These are phyloP conservation scores for Trichoderma koningiopsis DNA, from an alignment of 2,329 filamentous ascomycete species.

Conservation along the genomic window DNA sequence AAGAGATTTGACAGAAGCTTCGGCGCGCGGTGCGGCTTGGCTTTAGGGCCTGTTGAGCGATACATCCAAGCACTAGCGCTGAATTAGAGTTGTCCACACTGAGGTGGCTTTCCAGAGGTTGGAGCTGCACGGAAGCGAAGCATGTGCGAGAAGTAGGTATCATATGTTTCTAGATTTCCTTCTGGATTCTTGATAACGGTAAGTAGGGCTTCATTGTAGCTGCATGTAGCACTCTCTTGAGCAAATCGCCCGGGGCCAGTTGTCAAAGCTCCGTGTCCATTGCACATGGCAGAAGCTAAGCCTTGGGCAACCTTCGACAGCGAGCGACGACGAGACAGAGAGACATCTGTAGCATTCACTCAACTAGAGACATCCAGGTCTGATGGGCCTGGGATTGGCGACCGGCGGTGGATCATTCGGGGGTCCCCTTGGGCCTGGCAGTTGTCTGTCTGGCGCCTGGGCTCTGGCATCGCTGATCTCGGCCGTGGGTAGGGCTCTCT, in stretches of 20 bases:
- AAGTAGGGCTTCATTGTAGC: not conserved
- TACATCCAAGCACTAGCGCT: not conserved
- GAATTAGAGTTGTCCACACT: not conserved
- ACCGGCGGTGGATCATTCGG: conserved; percentile 7
- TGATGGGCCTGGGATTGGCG: not conserved
- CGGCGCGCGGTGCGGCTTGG: not conserved
- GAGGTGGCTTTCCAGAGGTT: not conserved
- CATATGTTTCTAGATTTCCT: not conserved
- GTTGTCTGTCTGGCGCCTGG: conserved; percentile 1
- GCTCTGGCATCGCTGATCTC: conserved; percentile 1
- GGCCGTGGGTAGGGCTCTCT: conserved; percentile 13
- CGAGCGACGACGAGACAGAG: not conserved
- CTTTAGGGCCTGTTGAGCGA: not conserved
- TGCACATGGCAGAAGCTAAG: not conserved
- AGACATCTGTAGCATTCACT: not conserved
- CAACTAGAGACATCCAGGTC: not conserved
- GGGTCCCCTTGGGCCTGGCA: conserved; percentile 7
- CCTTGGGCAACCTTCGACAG: not conserved
- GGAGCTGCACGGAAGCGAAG: not conserved
- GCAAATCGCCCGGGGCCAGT: not conserved
- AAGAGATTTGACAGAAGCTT: not conserved
- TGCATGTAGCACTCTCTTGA: not conserved
- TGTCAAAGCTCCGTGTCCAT: not conserved
- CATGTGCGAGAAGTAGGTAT: not conserved
- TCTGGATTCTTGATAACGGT: not conserved